Evolutionary conservation across 2,329 filamentous ascomycete species (phyloP), one percentile per base, ranked within the genome.

Genomic region (Xylaria sp.): DNA sequence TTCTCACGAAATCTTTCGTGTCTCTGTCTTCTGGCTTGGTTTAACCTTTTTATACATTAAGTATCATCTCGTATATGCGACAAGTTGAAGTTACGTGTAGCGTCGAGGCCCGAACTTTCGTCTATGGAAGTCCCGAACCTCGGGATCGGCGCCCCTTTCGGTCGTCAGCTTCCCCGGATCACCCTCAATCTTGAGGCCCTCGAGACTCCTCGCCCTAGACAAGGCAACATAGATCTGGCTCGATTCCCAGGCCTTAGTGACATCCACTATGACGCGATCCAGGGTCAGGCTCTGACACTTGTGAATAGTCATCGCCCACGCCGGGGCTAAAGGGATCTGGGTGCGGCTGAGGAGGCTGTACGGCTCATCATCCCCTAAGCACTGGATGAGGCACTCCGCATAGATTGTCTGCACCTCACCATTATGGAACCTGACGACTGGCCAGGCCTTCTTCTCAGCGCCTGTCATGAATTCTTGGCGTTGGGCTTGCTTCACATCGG

Each of bases 181-280:
- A 1, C 67, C 70, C 41, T 67, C 61, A 5, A 74, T 52, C 51
- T 61, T 67, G 39, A 85, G 63, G 0, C 81, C 81, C 1, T 74
- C 66, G 1, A 84, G 70, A 4, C 71, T 74, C 13, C 71, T 72
- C 17, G 78, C 81, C 59, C 82, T 69, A 21, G 78, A 82, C 19
- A 86, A 70, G 16, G 81, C 82, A 2, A 87, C 84, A 50, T 87
- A 87, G 0, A 77, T 76, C 66, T 85, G 83, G 0, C 82, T 82
- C 8, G 74, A 68, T 44, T 79, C 78, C 57, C 85, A 87, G 0
- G 73, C 73, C 3, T 65, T 65, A 0, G 63, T 59, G 13, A 86
- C 64, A 59, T 86, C 68, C 1, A 86, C 79, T 1, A 76, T 72
- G 0, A 82, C 81, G 2, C 73, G 72, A 16, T 84, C 76, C 7